A percentile compares a stretch with the other conserved stretches of the same genome.
These are phyloP conservation scores for Rhodotorula mucilaginosa DNA, from an alignment of 1,284 basidiomycete species.

Conservation along the genomic window DNA sequence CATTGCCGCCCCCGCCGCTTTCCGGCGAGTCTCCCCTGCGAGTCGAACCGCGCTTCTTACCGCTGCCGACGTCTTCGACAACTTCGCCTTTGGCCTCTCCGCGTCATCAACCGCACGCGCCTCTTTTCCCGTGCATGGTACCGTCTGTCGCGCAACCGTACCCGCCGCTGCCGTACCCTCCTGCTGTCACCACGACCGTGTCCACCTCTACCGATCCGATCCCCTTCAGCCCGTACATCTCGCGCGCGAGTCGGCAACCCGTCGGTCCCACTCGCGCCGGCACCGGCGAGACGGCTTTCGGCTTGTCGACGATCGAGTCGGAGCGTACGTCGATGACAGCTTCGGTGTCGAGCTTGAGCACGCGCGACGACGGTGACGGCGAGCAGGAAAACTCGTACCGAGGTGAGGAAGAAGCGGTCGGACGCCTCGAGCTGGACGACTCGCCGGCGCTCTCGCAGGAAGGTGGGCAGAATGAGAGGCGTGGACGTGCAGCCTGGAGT, in stretches of 20 bases:
- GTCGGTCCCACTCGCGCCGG: background rate
- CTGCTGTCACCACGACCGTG: background rate
- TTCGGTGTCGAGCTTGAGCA: slow-evolving; percentile 16
- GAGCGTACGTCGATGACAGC: slow-evolving; percentile 1
- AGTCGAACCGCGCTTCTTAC: slow-evolving; percentile 26
- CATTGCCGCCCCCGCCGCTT: slow-evolving; percentile 1
- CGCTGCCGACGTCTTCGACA: slow-evolving; percentile 16
- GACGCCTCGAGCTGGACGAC: slow-evolving; percentile 29
- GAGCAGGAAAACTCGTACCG: slow-evolving; percentile 12
- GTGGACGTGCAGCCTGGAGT: background rate
- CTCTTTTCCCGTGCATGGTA: slow-evolving; percentile 4
- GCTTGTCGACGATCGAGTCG: background rate
- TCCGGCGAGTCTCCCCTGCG: slow-evolving; percentile 1
- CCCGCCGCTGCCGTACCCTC: slow-evolving; percentile 28
- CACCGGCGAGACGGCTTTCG: background rate
- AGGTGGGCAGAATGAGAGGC: background rate
- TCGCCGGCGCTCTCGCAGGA: background rate
- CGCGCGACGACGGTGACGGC: slow-evolving; percentile 19
- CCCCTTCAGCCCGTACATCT: slow-evolving; percentile 3
- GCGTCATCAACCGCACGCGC: background rate
- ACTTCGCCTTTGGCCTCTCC: slow-evolving; percentile 28
- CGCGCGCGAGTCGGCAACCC: slow-evolving; percentile 5
- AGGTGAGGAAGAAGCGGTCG: slow-evolving; percentile 31
- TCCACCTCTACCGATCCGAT: slow-evolving; percentile 16
- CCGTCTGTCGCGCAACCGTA: background rate